phyloP scores from a whole-genome alignment of 257 asterid species.

The Agastache rugosa region DNA sequence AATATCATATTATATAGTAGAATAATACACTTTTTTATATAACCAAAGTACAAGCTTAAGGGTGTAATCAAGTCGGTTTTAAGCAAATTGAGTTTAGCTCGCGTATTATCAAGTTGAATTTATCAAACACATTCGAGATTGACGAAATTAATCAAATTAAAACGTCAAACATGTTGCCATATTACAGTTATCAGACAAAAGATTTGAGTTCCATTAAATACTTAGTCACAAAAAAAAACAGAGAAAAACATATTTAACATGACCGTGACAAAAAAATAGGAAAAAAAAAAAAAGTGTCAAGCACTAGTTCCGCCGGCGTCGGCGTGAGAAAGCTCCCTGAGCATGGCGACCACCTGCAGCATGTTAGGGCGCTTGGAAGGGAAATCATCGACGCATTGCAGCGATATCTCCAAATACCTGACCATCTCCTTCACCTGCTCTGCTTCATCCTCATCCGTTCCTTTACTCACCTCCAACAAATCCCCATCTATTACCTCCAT shows the following conservation, averaged over 20 bases:
- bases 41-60: no score
- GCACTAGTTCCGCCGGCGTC: slow-evolving; percentile 49
- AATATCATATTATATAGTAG: no score
- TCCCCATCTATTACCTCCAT: slow-evolving; percentile 83
- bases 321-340: slow-evolving; percentile 66
- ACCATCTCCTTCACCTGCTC: slow-evolving; percentile 89
- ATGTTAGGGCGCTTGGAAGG: slow-evolving; percentile 91
- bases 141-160: no score
- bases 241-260: neutral
- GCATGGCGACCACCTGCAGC: slow-evolving; percentile 94
- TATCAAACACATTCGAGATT: no score
- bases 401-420: slow-evolving; percentile 74
- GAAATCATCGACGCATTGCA: slow-evolving; percentile 91
- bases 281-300: neutral
- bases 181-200: neutral
- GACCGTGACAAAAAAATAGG: neutral
- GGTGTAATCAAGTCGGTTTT: no score
- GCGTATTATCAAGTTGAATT: no score
- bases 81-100: no score
- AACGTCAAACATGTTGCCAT: neutral
- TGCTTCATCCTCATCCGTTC: slow-evolving; percentile 69
- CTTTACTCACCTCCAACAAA: slow-evolving; percentile 51
- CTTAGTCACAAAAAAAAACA: neutral
- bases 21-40: no score
- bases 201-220: neutral